Percentiles rank a stretch among this genome's conserved stretches.
Evolutionary conservation across 495 filamentous ascomycete genomes (phyloP).

Genomic region (Clohesyomyces aquaticus): DNA sequence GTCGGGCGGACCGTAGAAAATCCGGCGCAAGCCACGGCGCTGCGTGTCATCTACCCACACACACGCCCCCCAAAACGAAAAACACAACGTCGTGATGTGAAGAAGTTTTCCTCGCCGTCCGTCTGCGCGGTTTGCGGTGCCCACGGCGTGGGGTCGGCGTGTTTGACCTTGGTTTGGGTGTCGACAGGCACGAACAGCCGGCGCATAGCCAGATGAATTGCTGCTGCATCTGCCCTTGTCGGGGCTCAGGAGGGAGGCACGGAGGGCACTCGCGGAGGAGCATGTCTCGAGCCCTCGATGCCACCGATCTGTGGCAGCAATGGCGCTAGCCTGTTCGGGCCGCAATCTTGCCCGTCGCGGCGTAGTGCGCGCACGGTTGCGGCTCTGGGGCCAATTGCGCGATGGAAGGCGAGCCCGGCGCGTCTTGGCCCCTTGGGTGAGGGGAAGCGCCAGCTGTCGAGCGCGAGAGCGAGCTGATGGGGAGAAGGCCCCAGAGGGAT

Average conservation of each 20-base stretch:
- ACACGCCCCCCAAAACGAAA: neutral
- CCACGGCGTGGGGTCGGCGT: neutral
- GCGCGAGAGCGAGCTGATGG: slow-evolving; percentile 10
- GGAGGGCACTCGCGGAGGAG: slow-evolving; percentile 17
- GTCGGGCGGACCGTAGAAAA: neutral
- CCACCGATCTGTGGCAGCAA: neutral
- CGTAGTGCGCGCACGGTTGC: slow-evolving; percentile 1
- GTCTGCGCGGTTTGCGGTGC: slow-evolving; percentile 8
- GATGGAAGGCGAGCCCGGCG: neutral
- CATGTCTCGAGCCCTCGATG: neutral
- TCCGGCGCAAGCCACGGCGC: slow-evolving; percentile 6
- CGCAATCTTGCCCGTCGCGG: slow-evolving; percentile 4
- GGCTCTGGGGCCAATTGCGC: neutral
- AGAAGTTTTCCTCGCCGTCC: neutral
- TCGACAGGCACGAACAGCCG: slow-evolving; percentile 9
- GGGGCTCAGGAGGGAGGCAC: no score
- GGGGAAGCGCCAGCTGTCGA: slow-evolving; percentile 12
- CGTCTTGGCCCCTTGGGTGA: slow-evolving; percentile 13
- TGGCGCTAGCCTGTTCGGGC: neutral
- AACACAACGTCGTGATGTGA: neutral
- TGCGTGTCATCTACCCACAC: slow-evolving; percentile 20
- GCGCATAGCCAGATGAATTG: slow-evolving; percentile 21
- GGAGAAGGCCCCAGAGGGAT: no score
- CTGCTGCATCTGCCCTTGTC: slow-evolving; percentile 12
- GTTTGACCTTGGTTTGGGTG: neutral